These are phyloP conservation scores for Globisporangium barbulae DNA, from an alignment of 352 stramenopile genomes.

Conservation along the genomic window DNA sequence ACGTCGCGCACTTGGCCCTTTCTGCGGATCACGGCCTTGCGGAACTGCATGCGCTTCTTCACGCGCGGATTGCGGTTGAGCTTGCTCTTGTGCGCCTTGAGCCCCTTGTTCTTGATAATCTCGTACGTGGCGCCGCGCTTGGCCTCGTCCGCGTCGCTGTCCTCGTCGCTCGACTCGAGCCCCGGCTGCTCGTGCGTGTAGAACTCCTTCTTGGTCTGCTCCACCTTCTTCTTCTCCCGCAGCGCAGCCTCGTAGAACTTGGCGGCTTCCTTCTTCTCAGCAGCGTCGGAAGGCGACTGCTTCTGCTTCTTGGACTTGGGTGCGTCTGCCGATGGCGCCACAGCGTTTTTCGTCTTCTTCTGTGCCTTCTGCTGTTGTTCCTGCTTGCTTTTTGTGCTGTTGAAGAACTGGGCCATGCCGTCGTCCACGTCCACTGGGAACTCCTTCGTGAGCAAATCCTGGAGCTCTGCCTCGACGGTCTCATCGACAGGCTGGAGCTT, in stretches of 20 bases:
- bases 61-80: constrained; percentile 98
- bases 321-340: not conserved
- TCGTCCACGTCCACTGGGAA: constrained; percentile 53
- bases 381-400: constrained; percentile 15
- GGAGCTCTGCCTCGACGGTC: constrained; percentile 49
- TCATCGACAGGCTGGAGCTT: constrained; percentile 58
- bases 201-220: constrained; percentile 73
- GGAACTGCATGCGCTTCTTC: constrained; percentile 98
- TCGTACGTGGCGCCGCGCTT: constrained; percentile 91
- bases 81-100: constrained; percentile 98
- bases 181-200: constrained; percentile 70
- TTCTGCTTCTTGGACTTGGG: constrained; percentile 45
- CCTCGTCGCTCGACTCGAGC: constrained; percentile 47
- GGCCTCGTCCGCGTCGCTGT: constrained; percentile 76
- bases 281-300: constrained; percentile 34
- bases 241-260: constrained; percentile 74
- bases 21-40: constrained; percentile 95
- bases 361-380: constrained; percentile 21
- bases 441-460: constrained; percentile 65
- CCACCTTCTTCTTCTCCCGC: constrained; percentile 42
- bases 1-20: constrained; percentile 97
- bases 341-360: constrained; percentile 27
- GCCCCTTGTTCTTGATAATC: constrained; percentile 98
- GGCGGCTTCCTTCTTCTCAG: constrained; percentile 55
- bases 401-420: constrained; percentile 72